Evolutionary conservation across 805 yeast species (phyloP).

Genomic region (Blastobotrys peoriensis): DNA sequence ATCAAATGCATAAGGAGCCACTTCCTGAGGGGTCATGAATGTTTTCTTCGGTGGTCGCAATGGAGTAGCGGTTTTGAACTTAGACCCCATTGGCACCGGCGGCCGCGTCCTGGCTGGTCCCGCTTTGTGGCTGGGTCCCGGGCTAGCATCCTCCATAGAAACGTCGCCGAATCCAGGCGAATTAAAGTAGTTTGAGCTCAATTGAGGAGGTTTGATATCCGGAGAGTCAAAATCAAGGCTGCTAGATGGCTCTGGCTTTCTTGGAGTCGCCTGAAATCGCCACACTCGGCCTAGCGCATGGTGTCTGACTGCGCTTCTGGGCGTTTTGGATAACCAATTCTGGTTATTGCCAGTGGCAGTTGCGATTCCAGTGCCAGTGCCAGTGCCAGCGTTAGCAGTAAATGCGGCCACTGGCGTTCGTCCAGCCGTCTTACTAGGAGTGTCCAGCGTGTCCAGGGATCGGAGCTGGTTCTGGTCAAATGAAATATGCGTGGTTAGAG

Average conservation of each 20-base stretch:
- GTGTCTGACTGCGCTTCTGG: constrained; percentile 22
- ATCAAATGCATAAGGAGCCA: constrained; percentile 1
- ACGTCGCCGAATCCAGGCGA: constrained; percentile 2
- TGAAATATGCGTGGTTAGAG: not conserved
- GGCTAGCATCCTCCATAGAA: not conserved
- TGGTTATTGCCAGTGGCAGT: not conserved
- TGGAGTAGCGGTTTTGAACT: not conserved
- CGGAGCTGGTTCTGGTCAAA: constrained; percentile 7
- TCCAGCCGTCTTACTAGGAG: not conserved
- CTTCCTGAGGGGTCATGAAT: not conserved
- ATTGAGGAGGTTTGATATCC: constrained; percentile 7
- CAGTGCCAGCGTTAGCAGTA: not conserved
- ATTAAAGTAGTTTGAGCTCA: constrained; percentile 4
- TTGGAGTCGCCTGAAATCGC: constrained; percentile 32
- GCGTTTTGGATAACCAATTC: constrained; percentile 3
- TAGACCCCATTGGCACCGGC: not conserved
- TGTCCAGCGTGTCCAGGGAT: not conserved
- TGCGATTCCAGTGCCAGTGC: constrained; percentile 4
- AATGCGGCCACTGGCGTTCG: not conserved
- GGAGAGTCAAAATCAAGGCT: constrained; percentile 2
- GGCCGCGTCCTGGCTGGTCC: constrained; percentile 1
- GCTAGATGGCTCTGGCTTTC: not conserved
- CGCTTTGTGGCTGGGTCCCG: constrained; percentile 1
- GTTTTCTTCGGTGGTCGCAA: not conserved
- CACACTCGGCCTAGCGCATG: constrained; percentile 30